phyloP scores from a whole-genome alignment of 805 yeast genomes.

The Pichia pseudocactophila region DNA sequence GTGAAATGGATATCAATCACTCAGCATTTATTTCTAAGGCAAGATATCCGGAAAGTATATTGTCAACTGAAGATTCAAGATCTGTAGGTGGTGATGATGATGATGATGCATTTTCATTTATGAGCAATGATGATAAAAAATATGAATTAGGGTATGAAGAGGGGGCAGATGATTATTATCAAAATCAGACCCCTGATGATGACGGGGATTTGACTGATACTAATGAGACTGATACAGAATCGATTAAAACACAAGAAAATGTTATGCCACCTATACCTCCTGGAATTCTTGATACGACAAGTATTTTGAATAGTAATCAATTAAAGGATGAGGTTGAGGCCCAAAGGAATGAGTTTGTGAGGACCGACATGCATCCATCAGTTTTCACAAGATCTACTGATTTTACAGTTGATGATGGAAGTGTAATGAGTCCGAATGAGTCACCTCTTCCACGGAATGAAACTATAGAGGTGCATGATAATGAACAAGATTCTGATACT shows the following conservation, averaged over 20 bases:
- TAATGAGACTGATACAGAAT: slow-evolving; percentile 2
- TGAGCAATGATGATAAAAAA: slow-evolving; percentile 17
- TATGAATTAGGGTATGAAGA: slow-evolving; percentile 12
- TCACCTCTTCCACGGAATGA: not conserved
- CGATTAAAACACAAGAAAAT: not conserved
- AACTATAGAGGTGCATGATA: no score
- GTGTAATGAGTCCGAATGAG: slow-evolving; percentile 2
- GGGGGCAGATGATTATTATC: not conserved
- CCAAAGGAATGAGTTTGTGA: slow-evolving; percentile 17
- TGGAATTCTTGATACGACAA: not conserved
- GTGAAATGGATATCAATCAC: slow-evolving; percentile 5
- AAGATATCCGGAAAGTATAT: slow-evolving; percentile 10
- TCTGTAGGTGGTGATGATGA: slow-evolving; percentile 12
- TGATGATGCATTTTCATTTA: slow-evolving; percentile 16
- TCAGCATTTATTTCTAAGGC: slow-evolving; percentile 8
- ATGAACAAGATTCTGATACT: no score
- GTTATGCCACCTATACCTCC: not conserved
- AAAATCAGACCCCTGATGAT: not conserved
- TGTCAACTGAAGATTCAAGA: slow-evolving; percentile 6
- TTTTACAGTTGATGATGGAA: slow-evolving; percentile 14
- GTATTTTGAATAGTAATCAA: slow-evolving; percentile 1
- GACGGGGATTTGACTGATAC: slow-evolving; percentile 3
- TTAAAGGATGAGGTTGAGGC: slow-evolving; percentile 11
- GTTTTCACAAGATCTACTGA: slow-evolving; percentile 1
- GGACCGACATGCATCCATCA: slow-evolving; percentile 11